Base-by-base conservation (phyloP, 805 yeast genomes). In the Monosporozyma solicola region DNA sequence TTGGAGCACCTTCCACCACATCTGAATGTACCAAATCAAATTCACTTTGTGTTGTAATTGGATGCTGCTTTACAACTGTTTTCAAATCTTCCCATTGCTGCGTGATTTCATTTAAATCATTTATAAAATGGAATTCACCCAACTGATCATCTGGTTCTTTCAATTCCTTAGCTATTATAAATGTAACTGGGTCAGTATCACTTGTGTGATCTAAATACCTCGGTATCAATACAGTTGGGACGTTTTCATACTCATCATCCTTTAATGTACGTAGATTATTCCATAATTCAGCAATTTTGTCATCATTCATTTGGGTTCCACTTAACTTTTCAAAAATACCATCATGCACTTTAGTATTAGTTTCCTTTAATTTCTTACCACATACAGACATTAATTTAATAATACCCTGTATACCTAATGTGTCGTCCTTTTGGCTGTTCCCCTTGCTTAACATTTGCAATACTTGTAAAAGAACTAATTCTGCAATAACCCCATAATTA, bases 401-500 rank as follows among this genome's bases (percentile, higher is more conserved):
- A 0, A 83, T 74, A 8, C 87, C 65, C 47, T 78, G 81, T 2
- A 24, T 22, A 43, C 31, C 25, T 24, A 87, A 73, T 1, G 84
- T 76, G 31, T 50, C 41, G 51, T 75, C 82, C 55, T 80, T 77
- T 10, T n/a, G 22, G 0, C 83, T 77, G 1, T 79, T 75, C 31
- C 74, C 71, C 37, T 70, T 65, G 52, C 81, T 59, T 29, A 84
- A 59, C 22, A 80, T 55, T 48, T 76, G 74, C 16, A 80, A 52
- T 1, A 84, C 64, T 60, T 85, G 83, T n/a, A 82, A 67, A 0
- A 73, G 67, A 3, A 83, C 58, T 22, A 78, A 70, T 51, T 78
- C 84, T 56, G 82, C 80, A 11, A 77, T 68, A 1, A 89, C 85
- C 50, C 74, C 78, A 57, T 79, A 83, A 59, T 83, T 84, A 49